These are phyloP conservation scores for Solanum peruvianum DNA, from an alignment of 257 asterid species.

Conservation along the genomic window DNA sequence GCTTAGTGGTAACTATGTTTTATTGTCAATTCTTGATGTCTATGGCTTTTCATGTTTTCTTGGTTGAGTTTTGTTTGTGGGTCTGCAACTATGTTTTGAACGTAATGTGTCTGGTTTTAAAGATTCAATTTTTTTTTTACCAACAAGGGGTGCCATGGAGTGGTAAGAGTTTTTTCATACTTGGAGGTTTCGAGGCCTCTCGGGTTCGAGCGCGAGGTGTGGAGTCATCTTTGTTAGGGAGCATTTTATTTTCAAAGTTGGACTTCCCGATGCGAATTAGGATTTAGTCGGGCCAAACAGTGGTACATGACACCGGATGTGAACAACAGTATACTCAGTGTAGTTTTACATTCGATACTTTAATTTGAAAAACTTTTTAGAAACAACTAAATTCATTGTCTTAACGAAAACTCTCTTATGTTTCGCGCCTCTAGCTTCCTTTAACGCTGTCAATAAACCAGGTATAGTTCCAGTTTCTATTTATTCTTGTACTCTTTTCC, in stretches of 20 bases:
- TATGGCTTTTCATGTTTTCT: background rate
- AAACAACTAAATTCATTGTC: background rate
- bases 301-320: background rate
- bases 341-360: background rate
- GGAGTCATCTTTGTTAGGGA: background rate
- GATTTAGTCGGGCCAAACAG: background rate
- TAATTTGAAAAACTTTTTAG: background rate
- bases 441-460: background rate
- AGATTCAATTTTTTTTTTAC: background rate
- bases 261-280: background rate
- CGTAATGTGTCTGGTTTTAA: background rate
- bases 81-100: background rate
- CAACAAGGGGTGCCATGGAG: background rate
- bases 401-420: background rate
- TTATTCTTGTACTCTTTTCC: background rate
- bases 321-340: background rate
- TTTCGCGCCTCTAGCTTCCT: background rate
- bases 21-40: background rate
- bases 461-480: background rate
- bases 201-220: background rate
- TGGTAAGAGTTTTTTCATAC: background rate
- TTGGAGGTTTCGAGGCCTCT: background rate
- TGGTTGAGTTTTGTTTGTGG: background rate
- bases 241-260: background rate
- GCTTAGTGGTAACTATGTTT: background rate